A percentile compares a stretch with the other conserved stretches of the same genome.
Conservation (phyloP, 1,139 yeast species). For the Diutina mesorugosa region DNA sequence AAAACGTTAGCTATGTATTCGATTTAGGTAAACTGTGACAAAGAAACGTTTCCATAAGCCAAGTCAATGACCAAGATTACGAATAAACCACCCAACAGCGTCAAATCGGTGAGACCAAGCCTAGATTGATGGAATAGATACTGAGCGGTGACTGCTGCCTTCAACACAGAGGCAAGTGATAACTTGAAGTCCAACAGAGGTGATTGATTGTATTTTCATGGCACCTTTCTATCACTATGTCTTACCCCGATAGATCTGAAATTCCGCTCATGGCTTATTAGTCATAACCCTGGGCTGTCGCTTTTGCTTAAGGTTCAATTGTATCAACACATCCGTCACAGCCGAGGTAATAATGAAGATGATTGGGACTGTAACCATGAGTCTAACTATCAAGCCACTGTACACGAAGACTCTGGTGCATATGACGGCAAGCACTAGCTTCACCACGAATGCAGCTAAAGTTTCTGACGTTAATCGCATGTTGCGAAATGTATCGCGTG, state of each 20-base stretch:
- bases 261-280: background rate
- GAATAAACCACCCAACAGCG: background rate
- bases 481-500: background rate
- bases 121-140: background rate
- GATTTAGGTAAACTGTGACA: too few relatives aligned
- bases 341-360: background rate
- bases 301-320: background rate
- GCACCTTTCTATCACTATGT: background rate
- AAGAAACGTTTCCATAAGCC: background rate
- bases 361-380: background rate
- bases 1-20: background rate
- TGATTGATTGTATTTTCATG: background rate
- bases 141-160: background rate
- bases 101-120: background rate
- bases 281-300: background rate
- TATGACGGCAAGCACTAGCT: background rate
- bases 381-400: background rate
- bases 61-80: background rate
- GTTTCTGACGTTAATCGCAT: background rate
- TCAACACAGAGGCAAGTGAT: background rate
- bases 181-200: background rate
- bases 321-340: background rate
- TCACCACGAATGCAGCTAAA: background rate
- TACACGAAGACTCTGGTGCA: background rate
- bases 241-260: background rate